Percentiles rank a stretch among this genome's conserved stretches.
These are phyloP conservation scores for Boletus vinaceobasis DNA, from an alignment of 768 basidiomycete species.

Conservation along the genomic window DNA sequence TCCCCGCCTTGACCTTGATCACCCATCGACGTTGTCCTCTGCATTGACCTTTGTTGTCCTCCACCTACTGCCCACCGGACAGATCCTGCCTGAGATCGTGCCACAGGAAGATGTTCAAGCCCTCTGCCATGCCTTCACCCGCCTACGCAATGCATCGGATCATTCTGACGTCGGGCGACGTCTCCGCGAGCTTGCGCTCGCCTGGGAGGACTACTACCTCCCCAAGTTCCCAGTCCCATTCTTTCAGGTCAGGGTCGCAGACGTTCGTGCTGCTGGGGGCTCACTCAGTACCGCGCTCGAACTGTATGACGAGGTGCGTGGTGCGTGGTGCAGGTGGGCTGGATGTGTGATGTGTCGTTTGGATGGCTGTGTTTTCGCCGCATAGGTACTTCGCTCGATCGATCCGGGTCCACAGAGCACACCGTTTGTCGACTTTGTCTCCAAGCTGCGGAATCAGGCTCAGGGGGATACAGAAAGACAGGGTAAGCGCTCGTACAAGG, in stretches of 20 bases:
- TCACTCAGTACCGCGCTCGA: slow-evolving; percentile 30
- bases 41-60: not conserved
- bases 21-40: not conserved
- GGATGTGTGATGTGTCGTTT: not conserved
- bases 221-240: slow-evolving; percentile 31
- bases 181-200: slow-evolving; percentile 26
- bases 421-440: slow-evolving; percentile 25
- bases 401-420: slow-evolving; percentile 9
- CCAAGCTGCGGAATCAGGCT: slow-evolving; percentile 22
- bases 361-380: not conserved
- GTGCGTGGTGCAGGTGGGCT: not conserved
- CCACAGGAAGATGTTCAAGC: slow-evolving; percentile 19
- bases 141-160: slow-evolving; percentile 16
- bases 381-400: slow-evolving; percentile 25
- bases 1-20: not conserved
- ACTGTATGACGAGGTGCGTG: slow-evolving; percentile 30
- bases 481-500: slow-evolving; percentile 16
- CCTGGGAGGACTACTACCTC: slow-evolving; percentile 32
- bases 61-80: not conserved
- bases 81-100: slow-evolving; percentile 24
- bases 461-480: slow-evolving; percentile 25
- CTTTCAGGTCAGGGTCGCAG: slow-evolving; percentile 31
- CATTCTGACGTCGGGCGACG: slow-evolving; percentile 18
- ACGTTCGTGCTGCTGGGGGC: slow-evolving; percentile 29
- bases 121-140: slow-evolving; percentile 16